Evolutionary conservation across 2,329 filamentous ascomycete genomes (phyloP).

Genomic region (Exophiala spinifera): DNA sequence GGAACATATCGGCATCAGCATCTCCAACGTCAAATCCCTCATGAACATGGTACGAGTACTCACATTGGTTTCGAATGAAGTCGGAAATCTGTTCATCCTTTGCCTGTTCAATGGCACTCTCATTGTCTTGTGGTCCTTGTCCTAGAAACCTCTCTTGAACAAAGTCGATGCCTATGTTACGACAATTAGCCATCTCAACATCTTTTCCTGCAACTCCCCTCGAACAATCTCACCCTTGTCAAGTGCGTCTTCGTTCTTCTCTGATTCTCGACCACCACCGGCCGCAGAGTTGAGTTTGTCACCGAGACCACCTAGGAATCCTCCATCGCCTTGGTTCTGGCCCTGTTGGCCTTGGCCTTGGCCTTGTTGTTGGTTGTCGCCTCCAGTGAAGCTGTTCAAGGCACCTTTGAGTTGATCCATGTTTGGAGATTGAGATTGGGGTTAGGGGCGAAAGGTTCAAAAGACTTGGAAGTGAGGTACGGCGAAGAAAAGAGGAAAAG

Average conservation of each 20-base stretch:
- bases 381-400: conserved; percentile 25
- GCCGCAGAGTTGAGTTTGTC: conserved; percentile 69
- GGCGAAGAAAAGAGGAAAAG: too few relatives aligned
- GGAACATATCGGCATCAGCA: not conserved
- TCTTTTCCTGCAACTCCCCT: too few relatives aligned
- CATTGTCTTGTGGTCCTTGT: conserved; percentile 68
- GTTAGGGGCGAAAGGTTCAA: too few relatives aligned
- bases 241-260: conserved; percentile 78
- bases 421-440: not conserved
- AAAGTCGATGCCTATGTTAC: conserved; percentile 63
- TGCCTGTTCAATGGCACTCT: conserved; percentile 71
- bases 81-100: conserved; percentile 79
- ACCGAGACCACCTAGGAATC: conserved; percentile 56
- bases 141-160: conserved; percentile 73
- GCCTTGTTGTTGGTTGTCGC: conserved; percentile 19
- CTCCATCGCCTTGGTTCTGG: conserved; percentile 29
- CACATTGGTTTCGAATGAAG: conserved; percentile 59
- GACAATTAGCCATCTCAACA: not conserved
- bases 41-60: not conserved
- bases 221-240: conserved; percentile 79
- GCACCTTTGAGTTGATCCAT: conserved; percentile 29
- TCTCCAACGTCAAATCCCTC: too few relatives aligned
- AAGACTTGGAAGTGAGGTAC: not conserved
- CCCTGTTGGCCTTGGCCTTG: conserved; percentile 2
- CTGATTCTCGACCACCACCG: conserved; percentile 69